Percentiles rank a stretch among this genome's conserved stretches.
Evolutionary conservation across 2,329 filamentous ascomycete species (phyloP).

Genomic region (Grosmannia serpens): DNA sequence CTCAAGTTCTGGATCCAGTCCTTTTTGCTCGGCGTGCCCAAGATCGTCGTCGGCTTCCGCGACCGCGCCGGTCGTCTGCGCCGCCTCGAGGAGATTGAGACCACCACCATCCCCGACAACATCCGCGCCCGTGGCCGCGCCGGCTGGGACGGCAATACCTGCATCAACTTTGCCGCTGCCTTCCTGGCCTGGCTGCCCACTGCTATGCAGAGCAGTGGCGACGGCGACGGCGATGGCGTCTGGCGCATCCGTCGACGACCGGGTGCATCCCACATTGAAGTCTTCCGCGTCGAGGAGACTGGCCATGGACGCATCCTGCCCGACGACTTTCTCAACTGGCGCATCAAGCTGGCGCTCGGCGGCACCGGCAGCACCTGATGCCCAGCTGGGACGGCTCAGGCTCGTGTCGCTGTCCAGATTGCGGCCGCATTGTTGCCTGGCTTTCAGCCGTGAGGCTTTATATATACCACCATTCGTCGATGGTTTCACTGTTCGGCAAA

Average conservation of each 20-base stretch:
- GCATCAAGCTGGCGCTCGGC: conserved; percentile 39
- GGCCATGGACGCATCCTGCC: conserved; percentile 69
- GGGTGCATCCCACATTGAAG: conserved; percentile 54
- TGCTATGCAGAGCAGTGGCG: conserved; percentile 39
- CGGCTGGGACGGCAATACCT: conserved; percentile 80
- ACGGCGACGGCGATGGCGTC: conserved; percentile 40
- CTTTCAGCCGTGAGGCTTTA: no score
- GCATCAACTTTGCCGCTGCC: conserved; percentile 75
- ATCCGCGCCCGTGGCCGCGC: conserved; percentile 55
- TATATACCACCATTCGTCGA: no score
- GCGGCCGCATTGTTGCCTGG: no score
- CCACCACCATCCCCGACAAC: conserved; percentile 62
- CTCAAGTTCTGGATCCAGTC: conserved; percentile 96
- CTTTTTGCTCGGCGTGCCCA: conserved; percentile 85
- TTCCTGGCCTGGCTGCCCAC: conserved; percentile 64
- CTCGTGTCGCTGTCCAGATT: no score
- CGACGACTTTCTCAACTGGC: conserved; percentile 67
- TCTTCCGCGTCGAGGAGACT: conserved; percentile 60
- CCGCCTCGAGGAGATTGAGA: conserved; percentile 67
- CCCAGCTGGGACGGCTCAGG: neutral
- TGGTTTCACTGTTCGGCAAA: no score
- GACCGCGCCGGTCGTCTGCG: conserved; percentile 59
- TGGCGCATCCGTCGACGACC: conserved; percentile 66
- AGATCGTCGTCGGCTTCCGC: conserved; percentile 83
- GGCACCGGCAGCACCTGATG: neutral